Base-by-base conservation (phyloP, 2,329 filamentous ascomycete genomes). In the Stromatinia cepivora region DNA sequence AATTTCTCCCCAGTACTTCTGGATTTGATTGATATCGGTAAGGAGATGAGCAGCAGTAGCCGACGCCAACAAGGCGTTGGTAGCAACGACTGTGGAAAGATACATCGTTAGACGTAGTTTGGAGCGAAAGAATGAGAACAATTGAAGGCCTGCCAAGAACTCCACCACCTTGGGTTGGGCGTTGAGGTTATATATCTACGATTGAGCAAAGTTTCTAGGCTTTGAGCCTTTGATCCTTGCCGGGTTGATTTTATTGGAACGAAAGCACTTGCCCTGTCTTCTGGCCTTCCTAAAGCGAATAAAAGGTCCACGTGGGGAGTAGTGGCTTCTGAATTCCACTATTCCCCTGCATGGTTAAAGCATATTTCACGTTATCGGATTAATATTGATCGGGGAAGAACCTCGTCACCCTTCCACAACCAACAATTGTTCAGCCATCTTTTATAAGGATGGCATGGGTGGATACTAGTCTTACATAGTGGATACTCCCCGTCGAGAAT, bases 1-100 rank as follows among this genome's bases (percentile, higher is more conserved):
- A 48, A 85, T 76, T 73, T 85, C 80, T 72, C 83, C 83, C 82
- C 82, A 84, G 71, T 76, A 75, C 45, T 70, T 72, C 31, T 75
- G 76, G 46, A 79, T 78, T 45, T 73, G 66, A 58, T 71, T 74
- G 66, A 79, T 72, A 69, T 80, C 78, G 0, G 75, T 78, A 22
- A 77, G 66, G n/a, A 78, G 72, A 20, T 73, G 53, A 17, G 39
- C 61, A 4, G 57, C 53, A 3, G 64, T 65, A 25, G 34, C 54
- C 45, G 45, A 61, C 10, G 34, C 61, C 61, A 64, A 36, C 61
- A 64, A 53, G 11, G 46, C 46, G n/a, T 64, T 52, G 20, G 61
- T 64, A 25, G 61, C 61, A 52, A 52, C 34, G 31, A 64, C 11
- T 52, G 48, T 52, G n/a, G 61, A 64, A 64, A 64, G 9, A 36